Evolutionary conservation across 2,329 filamentous ascomycete species (phyloP), one percentile per base, ranked within the genome.

Genomic region (Pyrenophora graminea): DNA sequence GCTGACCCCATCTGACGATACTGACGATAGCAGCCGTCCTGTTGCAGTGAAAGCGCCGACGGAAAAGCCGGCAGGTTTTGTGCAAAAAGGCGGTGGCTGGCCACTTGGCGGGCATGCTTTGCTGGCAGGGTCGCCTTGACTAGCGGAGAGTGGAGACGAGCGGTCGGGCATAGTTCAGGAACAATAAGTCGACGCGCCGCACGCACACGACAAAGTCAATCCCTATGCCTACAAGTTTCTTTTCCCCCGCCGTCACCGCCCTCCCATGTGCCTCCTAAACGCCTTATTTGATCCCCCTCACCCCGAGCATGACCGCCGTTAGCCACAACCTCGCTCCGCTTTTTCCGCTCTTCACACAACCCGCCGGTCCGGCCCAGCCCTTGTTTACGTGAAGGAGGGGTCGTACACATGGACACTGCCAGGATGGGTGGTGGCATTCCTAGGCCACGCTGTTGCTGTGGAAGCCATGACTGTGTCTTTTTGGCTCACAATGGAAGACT

Each of bases 401-500:
- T 49, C 39, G 48, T 40, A 58, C 52, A 52, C 52, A 66, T 66
- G 61, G 49, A 52, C 34, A 45, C 56, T 17, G 56, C 52, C 48
- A 58, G 48, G 57, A 50, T 54, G 27, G 27, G 27, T 50, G 58
- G 47, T 61, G 64, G 52, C 68, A 71, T 72, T 70, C 68, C 68
- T 37, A 56, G 50, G 39, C 57, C 61, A 39, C 63, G 64, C 40
- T 97, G 94, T 80, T 99, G 93, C 77, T 99, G 93, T 77, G 92
- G 91, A 49, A 86, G 85, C 60, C 71, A 80, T 56, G 86, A 91
- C 66, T 97, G 93, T 74, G 82, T 86, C 62, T 90, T 89, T 70
- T 81, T 97, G 56, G 85, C 84, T 73, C 87, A 92, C 76, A 97
- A 93, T 75, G 87, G 86, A 72, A 81, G 82, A 81, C 91, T 56